Conservation (phyloP, 345 rosid genomes). For the Gossypium herbaceum region DNA sequence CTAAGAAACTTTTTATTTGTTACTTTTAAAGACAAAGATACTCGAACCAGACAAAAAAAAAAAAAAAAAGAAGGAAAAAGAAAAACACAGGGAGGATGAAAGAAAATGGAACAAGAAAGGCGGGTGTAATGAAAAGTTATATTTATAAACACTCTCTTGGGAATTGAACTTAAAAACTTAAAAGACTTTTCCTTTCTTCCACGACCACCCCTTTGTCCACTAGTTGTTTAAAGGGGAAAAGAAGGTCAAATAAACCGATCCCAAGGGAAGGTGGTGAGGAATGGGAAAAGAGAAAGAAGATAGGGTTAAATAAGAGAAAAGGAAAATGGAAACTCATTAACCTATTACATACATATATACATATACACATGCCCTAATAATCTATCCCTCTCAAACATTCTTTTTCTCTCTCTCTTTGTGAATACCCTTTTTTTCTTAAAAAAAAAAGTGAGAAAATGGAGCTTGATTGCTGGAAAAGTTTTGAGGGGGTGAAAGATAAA, state of each 20-base stretch:
- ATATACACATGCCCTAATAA: conserved; percentile 59
- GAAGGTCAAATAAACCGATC: conserved; percentile 45
- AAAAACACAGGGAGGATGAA: conserved; percentile 20
- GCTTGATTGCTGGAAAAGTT: conserved; percentile 81
- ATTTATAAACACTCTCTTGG: conserved; percentile 35
- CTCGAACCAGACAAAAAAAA: conserved; percentile 25
- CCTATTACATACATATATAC: too few relatives aligned
- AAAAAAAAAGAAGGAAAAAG: background rate
- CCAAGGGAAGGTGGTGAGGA: conserved; percentile 40
- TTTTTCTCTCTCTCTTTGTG: conserved; percentile 22
- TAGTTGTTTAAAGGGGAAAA: conserved; percentile 17
- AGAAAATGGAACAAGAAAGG: background rate
- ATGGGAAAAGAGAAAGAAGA: conserved; percentile 45
- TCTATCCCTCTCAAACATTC: conserved; percentile 33
- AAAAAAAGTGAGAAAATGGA: background rate
- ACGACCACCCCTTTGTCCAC: conserved; percentile 9
- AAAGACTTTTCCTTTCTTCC: background rate
- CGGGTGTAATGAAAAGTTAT: conserved; percentile 25
- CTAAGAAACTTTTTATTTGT: background rate
- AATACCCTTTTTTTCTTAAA: conserved; percentile 8
- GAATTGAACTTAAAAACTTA: conserved; percentile 40
- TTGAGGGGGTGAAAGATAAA: conserved; percentile 29
- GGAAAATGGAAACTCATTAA: conserved; percentile 10
- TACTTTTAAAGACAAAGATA: background rate
- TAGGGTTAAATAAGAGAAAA: conserved; percentile 49